Base-by-base conservation (phyloP, 192 early-diverging fungal genomes). In the Backusella tuberculispora region DNA sequence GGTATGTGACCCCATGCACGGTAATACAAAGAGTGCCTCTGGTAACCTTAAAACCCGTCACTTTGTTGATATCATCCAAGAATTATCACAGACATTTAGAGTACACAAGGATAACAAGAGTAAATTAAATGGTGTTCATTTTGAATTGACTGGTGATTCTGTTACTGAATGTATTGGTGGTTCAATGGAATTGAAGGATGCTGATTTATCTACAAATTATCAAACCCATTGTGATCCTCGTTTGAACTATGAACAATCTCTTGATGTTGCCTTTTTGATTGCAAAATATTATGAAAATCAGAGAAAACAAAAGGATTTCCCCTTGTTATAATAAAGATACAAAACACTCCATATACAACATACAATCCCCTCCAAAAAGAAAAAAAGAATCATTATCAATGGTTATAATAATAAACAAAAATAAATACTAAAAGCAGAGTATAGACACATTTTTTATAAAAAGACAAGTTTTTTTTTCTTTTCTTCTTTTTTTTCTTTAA, bases 1-100 rank as follows among this genome's bases (percentile, higher is more conserved):
- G 98, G 94, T 88, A 43, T 94, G 92, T 83, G 98, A 99, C 80
- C 98, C 98, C 13, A 98, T 97, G 96, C 98, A 99, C 80, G 98
- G 98, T 76, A 99, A 99, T 85, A 98, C 97, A 15, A 93, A 94
- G 72, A 90, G 89, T 14, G 90, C 93, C 0, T 83, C 84, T 0
- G 85, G 91, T 6, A 95, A 95, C 6, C 85, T 96, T 76, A 98
- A 98, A 85, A 99, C 98, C 2, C 85, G 98, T 44, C 87, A 93
- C 42, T 95, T 97, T 78, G 89, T 95, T 41, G 89, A 95, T 65
- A 99, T 99, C 73, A 92, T 94, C 65, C 70, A 80, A 63, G 98
- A 99, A 81, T 85, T 99, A 72, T 91, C 90, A 6, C 81, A 89
- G 74, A 89, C 92, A 47, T 95, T 98, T 79, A 74, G 87, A 6